These are phyloP conservation scores for Kazachstania martiniae DNA, from an alignment of 805 yeast species.

Conservation along the genomic window DNA sequence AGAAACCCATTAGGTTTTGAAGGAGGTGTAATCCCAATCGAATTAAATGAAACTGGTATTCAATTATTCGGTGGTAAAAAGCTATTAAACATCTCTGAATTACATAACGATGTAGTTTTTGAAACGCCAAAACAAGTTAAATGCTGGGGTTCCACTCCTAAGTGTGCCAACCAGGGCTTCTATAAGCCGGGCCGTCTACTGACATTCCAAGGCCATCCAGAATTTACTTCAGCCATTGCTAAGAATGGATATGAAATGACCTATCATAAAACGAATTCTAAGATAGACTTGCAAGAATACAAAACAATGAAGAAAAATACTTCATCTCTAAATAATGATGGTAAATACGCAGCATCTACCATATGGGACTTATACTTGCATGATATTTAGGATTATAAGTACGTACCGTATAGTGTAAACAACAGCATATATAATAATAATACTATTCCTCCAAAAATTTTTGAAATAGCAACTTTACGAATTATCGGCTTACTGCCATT, in stretches of 20 bases:
- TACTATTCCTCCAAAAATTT: too few species aligned
- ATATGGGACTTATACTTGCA: too few species aligned
- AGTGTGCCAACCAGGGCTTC: slow-evolving; percentile 59
- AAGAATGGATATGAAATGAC: slow-evolving; percentile 4
- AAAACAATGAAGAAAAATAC: slow-evolving; percentile 1
- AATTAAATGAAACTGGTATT: slow-evolving; percentile 31
- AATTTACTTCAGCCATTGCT: slow-evolving; percentile 38
- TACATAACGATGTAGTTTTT: slow-evolving; percentile 49
- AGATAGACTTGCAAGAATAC: neutral
- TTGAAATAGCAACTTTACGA: too few species aligned
- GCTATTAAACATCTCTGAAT: slow-evolving; percentile 36
- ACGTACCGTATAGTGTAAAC: neutral
- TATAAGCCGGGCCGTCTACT: slow-evolving; percentile 41
- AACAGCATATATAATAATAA: too few species aligned
- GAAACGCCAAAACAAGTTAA: slow-evolving; percentile 31
- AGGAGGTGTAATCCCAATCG: slow-evolving; percentile 44
- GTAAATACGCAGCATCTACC: slow-evolving; percentile 13
- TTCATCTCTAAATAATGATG: slow-evolving; percentile 27
- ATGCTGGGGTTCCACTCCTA: slow-evolving; percentile 43
- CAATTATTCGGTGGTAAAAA: slow-evolving; percentile 13
- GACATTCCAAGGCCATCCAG: slow-evolving; percentile 88
- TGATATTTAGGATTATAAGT: too few species aligned
- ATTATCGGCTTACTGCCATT: too few species aligned
- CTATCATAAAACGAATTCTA: neutral
- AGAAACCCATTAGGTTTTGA: slow-evolving; percentile 65